phyloP scores from a whole-genome alignment of 2,329 filamentous ascomycete species.

The Diaporthe eres region DNA sequence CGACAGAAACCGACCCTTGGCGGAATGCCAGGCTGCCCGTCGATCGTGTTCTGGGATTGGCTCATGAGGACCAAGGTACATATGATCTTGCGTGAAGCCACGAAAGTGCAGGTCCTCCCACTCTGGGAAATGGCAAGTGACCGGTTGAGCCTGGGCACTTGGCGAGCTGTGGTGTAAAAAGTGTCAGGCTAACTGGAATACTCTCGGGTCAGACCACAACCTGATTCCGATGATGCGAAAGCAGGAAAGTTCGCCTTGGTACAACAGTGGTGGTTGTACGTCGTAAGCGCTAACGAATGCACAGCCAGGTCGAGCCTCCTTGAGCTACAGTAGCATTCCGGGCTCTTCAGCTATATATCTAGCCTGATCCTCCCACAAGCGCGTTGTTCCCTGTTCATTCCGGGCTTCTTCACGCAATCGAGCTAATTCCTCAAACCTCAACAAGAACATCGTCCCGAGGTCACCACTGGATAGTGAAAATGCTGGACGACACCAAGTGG shows the following conservation, averaged over 20 bases:
- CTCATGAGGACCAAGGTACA: neutral
- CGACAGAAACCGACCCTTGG: neutral
- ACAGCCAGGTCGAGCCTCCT: neutral
- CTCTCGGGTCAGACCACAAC: neutral
- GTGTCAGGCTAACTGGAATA: neutral
- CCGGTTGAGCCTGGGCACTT: neutral
- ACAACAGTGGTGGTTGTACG: neutral
- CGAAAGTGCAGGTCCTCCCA: too few species aligned
- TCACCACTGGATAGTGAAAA: neutral
- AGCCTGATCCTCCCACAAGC: neutral
- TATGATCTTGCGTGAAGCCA: neutral
- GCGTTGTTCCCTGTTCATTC: neutral
- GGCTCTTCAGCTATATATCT: neutral
- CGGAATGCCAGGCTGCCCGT: neutral
- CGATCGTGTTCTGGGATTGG: neutral
- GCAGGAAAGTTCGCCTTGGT: neutral
- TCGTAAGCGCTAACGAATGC: neutral
- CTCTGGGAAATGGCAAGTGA: neutral
- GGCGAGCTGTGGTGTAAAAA: neutral
- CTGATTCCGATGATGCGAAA: neutral
- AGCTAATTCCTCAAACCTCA: neutral
- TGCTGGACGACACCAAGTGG: neutral
- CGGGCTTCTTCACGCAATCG: neutral
- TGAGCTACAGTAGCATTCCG: neutral
- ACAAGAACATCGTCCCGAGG: too few species aligned